Percentiles rank a stretch among this genome's conserved stretches.
These are phyloP conservation scores for Blastocystis sp. DNA, from an alignment of 352 stramenopile genomes.

Conservation along the genomic window DNA sequence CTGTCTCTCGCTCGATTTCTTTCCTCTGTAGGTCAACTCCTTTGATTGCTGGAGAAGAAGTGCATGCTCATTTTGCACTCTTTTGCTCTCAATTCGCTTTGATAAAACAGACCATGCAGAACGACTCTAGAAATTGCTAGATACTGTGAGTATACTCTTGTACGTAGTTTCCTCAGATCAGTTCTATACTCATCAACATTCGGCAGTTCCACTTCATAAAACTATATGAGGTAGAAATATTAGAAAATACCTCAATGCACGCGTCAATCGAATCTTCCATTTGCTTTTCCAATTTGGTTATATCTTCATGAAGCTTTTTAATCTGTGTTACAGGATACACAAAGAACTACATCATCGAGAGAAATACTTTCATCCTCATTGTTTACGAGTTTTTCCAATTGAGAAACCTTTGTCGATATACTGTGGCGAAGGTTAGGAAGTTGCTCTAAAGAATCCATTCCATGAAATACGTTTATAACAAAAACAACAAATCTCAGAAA, in stretches of 20 bases:
- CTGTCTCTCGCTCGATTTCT: not conserved
- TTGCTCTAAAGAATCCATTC: not conserved
- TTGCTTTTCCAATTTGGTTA: not conserved
- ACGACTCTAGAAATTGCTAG: not conserved
- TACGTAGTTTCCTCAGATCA: not conserved
- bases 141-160: not conserved
- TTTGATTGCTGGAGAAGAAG: not conserved
- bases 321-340: not conserved
- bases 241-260: not conserved
- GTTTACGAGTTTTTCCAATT: not conserved
- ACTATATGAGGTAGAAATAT: not conserved
- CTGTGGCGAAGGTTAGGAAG: not conserved
- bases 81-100: not conserved
- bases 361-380: not conserved
- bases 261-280: slow-evolving; percentile 34
- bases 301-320: not conserved
- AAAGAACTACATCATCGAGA: not conserved
- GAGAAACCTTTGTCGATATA: not conserved
- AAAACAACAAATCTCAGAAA: not conserved
- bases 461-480: not conserved
- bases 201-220: slow-evolving; percentile 21
- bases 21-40: not conserved
- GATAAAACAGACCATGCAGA: not conserved
- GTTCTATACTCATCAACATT: not conserved
- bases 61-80: not conserved